These are phyloP conservation scores for Komagataella populi DNA, from an alignment of 805 yeast species.

Conservation along the genomic window DNA sequence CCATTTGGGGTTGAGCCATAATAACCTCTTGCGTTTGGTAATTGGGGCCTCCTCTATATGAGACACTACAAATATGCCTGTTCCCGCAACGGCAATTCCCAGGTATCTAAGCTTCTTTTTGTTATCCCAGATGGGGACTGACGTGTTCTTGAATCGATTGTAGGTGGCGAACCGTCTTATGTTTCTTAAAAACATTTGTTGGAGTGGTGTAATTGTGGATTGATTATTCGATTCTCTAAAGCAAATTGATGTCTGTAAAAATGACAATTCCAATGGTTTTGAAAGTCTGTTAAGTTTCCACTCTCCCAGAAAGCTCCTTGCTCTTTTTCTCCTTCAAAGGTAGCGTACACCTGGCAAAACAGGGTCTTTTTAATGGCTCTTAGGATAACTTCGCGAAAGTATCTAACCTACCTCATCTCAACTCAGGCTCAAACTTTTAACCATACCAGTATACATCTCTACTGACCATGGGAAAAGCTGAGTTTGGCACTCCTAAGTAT, in stretches of 20 bases:
- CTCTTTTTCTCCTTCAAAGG: too few species aligned
- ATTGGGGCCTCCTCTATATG: constrained; percentile 73
- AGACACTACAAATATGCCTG: constrained; percentile 27
- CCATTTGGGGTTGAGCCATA: constrained; percentile 50
- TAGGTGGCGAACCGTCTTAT: neutral
- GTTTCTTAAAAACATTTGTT: neutral
- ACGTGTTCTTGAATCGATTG: neutral
- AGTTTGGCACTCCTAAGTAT: constrained; percentile 54
- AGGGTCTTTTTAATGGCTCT: too few species aligned
- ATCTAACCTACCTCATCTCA: neutral
- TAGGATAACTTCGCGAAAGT: neutral
- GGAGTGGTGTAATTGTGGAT: neutral
- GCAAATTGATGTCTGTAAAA: neutral
- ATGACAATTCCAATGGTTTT: neutral
- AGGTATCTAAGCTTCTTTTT: constrained; percentile 9
- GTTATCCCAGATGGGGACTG: neutral
- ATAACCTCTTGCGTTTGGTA: constrained; percentile 56
- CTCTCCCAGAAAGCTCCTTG: too few species aligned
- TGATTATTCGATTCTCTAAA: neutral
- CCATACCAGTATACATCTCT: neutral
- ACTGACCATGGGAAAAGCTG: constrained; percentile 37
- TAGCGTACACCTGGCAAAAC: too few species aligned
- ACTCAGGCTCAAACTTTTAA: neutral
- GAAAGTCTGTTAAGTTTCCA: too few species aligned
- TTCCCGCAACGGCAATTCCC: constrained; percentile 19